Conservation (phyloP, 345 rosid species). For the Arabis alpina region DNA sequence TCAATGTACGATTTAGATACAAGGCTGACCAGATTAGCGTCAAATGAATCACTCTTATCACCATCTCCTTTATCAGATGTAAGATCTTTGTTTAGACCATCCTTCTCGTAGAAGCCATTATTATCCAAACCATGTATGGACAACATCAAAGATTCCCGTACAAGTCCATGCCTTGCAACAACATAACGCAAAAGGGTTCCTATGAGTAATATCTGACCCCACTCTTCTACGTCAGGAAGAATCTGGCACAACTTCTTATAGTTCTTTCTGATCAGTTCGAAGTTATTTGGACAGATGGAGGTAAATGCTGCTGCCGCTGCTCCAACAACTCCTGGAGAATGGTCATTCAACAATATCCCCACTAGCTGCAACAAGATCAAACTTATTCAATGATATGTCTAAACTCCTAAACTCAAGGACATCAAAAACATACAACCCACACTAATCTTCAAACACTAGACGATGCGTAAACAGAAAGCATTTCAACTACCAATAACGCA, state of each 20-base stretch:
- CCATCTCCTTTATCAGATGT: slow-evolving; percentile 45
- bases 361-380: slow-evolving; percentile 64
- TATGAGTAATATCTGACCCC: slow-evolving; percentile 93
- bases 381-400: not conserved
- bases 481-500: not conserved
- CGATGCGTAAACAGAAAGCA: slow-evolving; percentile 6
- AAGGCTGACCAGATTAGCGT: slow-evolving; percentile 43
- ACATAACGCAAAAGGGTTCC: slow-evolving; percentile 77
- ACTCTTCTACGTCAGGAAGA: slow-evolving; percentile 97
- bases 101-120: slow-evolving; percentile 52
- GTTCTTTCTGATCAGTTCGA: slow-evolving; percentile 65
- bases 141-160: slow-evolving; percentile 84
- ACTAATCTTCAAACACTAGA: slow-evolving; percentile 13
- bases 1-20: slow-evolving; percentile 81
- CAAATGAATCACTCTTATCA: slow-evolving; percentile 41
- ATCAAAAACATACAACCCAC: not conserved
- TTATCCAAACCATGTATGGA: slow-evolving; percentile 52
- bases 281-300: slow-evolving; percentile 84
- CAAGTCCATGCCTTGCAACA: slow-evolving; percentile 87
- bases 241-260: slow-evolving; percentile 82
- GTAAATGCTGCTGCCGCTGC: slow-evolving; percentile 94
- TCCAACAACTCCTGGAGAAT: slow-evolving; percentile 93
- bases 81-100: slow-evolving; percentile 46
- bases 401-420: slow-evolving; percentile 7
- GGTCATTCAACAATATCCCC: slow-evolving; percentile 76